Percentiles rank a stretch among this genome's conserved stretches.
Conservation (phyloP, 2,329 filamentous ascomycete species). For the Aspergillus japonicus region DNA sequence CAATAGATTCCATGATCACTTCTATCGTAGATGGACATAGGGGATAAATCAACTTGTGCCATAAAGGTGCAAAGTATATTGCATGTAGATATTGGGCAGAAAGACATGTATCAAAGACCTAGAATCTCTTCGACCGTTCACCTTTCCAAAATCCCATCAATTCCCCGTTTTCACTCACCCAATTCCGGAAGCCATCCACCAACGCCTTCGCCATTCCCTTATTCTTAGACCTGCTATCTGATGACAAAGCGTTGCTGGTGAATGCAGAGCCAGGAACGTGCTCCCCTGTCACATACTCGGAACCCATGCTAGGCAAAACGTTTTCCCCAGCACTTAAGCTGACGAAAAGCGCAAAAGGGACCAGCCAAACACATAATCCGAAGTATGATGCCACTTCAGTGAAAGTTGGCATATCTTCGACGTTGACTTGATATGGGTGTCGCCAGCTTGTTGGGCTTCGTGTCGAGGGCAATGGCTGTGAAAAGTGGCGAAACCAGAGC, state of each 20-base stretch:
- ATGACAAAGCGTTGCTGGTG: slow-evolving; percentile 24
- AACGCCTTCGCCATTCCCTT: slow-evolving; percentile 64
- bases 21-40: neutral
- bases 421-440: slow-evolving; percentile 44
- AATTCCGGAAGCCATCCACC: slow-evolving; percentile 59
- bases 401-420: slow-evolving; percentile 67
- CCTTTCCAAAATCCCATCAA: slow-evolving; percentile 63
- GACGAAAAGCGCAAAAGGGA: slow-evolving; percentile 93
- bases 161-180: slow-evolving; percentile 62
- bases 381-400: slow-evolving; percentile 96
- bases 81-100: neutral
- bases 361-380: slow-evolving; percentile 92
- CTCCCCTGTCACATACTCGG: slow-evolving; percentile 64
- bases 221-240: slow-evolving; percentile 47
- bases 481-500: slow-evolving; percentile 94
- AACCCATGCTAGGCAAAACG: slow-evolving; percentile 87
- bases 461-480: slow-evolving; percentile 54
- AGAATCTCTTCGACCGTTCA: slow-evolving; percentile 53
- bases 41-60: neutral
- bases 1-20: neutral
- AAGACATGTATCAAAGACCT: slow-evolving; percentile 2
- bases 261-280: slow-evolving; percentile 25
- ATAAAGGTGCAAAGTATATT: neutral
- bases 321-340: slow-evolving; percentile 93
- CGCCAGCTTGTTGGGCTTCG: slow-evolving; percentile 34